phyloP scores from a whole-genome alignment of 805 yeast genomes.

The Maudiozyma turicensis region DNA sequence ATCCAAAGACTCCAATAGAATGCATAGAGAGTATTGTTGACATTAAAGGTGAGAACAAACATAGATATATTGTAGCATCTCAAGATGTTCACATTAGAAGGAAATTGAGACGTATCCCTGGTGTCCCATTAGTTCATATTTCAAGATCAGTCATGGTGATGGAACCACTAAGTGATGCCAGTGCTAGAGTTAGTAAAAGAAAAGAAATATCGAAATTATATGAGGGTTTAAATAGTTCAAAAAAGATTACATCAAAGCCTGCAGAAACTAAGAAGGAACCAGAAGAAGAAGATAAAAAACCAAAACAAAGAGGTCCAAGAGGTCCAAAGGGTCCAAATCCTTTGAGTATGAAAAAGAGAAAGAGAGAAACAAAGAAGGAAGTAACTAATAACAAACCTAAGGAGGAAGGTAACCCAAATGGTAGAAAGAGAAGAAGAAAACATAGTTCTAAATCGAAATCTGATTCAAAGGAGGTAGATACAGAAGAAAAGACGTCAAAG shows the following conservation, averaged over 20 bases:
- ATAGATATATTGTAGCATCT: conserved; percentile 81
- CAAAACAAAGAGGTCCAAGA: conserved; percentile 38
- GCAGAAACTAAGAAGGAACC: conserved; percentile 34
- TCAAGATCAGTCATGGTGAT: conserved; percentile 87
- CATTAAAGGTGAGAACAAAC: conserved; percentile 73
- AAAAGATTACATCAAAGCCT: conserved; percentile 13
- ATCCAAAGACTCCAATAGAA: conserved; percentile 55
- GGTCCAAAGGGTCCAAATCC: conserved; percentile 88
- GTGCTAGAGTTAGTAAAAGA: conserved; percentile 38
- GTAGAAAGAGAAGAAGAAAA: conserved; percentile 16
- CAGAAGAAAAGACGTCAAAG: not conserved
- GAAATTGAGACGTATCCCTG: conserved; percentile 67
- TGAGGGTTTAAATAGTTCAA: conserved; percentile 66
- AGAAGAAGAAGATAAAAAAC: conserved; percentile 24
- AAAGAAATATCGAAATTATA: conserved; percentile 59
- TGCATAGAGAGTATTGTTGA: conserved; percentile 66
- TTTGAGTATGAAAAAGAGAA: conserved; percentile 74
- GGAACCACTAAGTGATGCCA: conserved; percentile 83
- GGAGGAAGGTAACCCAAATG: not conserved
- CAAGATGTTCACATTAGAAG: conserved; percentile 67
- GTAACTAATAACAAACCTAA: not conserved
- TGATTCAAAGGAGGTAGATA: not conserved
- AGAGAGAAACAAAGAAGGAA: conserved; percentile 14
- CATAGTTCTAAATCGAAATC: conserved; percentile 6
- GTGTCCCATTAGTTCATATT: conserved; percentile 81